These are phyloP conservation scores for Drechslerella dactyloides DNA, from an alignment of 2,329 filamentous ascomycete genomes.

Conservation along the genomic window DNA sequence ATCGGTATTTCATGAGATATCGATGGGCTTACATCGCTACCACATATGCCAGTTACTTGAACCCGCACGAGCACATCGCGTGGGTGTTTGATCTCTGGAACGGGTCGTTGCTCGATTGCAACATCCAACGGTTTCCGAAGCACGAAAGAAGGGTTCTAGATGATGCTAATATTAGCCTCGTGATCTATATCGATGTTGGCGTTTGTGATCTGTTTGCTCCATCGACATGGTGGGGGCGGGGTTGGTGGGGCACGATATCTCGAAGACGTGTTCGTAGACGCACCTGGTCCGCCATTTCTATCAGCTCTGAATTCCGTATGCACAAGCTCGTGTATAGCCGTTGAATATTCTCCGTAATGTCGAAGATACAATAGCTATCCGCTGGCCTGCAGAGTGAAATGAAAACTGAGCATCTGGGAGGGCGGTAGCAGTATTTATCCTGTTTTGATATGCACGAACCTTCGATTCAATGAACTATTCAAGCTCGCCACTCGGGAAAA, in stretches of 20 bases:
- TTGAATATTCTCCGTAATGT: slow-evolving; percentile 18
- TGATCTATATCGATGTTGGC: neutral
- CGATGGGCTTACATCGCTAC: slow-evolving; percentile 65
- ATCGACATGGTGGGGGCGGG: slow-evolving; percentile 9
- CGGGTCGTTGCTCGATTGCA: slow-evolving; percentile 43
- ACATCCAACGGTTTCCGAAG: slow-evolving; percentile 44
- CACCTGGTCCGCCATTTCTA: slow-evolving; percentile 40
- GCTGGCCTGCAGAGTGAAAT: no score
- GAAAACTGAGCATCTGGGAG: slow-evolving; percentile 13
- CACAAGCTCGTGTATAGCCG: no score
- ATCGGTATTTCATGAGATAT: neutral
- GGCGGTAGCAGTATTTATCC: slow-evolving; percentile 46
- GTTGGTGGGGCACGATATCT: slow-evolving; percentile 37
- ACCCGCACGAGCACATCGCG: slow-evolving; percentile 70
- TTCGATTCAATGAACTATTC: slow-evolving; percentile 6
- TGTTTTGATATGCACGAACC: slow-evolving; percentile 14
- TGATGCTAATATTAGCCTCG: neutral
- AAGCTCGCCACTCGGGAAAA: slow-evolving; percentile 28
- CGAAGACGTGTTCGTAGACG: slow-evolving; percentile 15
- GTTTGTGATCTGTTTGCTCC: neutral
- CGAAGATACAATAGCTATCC: slow-evolving; percentile 12
- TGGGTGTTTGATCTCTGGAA: slow-evolving; percentile 60
- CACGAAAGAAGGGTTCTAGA: slow-evolving; percentile 43
- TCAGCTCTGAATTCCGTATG: no score
- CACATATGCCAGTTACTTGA: slow-evolving; percentile 72